phyloP scores from a whole-genome alignment of 371 early-diverging fungal genomes.

The Mortierella sp. region DNA sequence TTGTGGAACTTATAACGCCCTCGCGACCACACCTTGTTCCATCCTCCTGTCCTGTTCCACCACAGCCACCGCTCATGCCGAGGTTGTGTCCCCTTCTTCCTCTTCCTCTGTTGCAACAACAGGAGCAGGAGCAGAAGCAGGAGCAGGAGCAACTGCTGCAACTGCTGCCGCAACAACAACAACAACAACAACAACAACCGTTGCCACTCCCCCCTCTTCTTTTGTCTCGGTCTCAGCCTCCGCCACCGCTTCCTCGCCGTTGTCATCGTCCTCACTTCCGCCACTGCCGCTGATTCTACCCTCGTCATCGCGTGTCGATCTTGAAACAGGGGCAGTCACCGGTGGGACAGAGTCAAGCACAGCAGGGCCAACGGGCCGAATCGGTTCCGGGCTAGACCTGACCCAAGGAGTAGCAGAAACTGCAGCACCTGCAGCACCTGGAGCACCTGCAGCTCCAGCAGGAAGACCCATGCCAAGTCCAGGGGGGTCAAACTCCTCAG shows the following conservation, averaged over 20 bases:
- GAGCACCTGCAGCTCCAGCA: no score
- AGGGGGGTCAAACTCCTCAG: no score
- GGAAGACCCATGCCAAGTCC: no score
- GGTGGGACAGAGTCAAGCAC: neutral
- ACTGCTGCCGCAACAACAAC: neutral
- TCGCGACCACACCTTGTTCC: no score
- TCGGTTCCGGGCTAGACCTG: neutral
- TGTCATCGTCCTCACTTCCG: neutral
- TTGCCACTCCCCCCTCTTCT: neutral
- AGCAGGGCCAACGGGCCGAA: neutral
- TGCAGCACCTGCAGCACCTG: no score
- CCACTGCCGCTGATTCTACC: no score
- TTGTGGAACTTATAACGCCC: no score
- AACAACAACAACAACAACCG: neutral
- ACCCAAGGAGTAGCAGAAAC: neutral
- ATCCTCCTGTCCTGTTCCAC: no score
- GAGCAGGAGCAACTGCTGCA: neutral
- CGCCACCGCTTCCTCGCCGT: neutral
- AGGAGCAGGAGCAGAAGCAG: no score
- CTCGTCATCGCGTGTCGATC: neutral
- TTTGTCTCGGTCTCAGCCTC: neutral
- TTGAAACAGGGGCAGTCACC: neutral
- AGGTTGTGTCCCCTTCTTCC: no score
- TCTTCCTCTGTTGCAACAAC: no score
- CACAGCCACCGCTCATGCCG: no score